Base-by-base conservation (phyloP, 2,329 filamentous ascomycete species). In the Aspergillus floridensis region DNA sequence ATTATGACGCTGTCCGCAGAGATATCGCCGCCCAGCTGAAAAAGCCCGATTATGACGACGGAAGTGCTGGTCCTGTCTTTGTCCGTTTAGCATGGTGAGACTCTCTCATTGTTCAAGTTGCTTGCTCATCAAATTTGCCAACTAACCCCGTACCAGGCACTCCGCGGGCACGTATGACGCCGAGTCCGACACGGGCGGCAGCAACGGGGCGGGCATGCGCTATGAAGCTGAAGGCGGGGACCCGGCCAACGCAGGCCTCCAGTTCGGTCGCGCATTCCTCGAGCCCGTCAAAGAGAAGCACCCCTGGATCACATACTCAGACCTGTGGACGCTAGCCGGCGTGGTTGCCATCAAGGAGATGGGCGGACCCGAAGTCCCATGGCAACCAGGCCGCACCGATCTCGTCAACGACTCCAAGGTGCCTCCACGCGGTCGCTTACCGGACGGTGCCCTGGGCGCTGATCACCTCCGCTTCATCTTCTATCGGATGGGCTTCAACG, bases 151-250 rank as follows among this genome's bases (percentile, higher is more conserved):
- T 53, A 12, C 52, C 57, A 84, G 83, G 84, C 86, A 88, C 74
- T 82, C 82, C n/a, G 75, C 85, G 1, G 86, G 86, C 29, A 88
- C 86, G 5, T 88, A 88, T 71, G 82, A 85, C 67, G 74, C 75
- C 31, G 77, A 79, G 57, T 83, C 83, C 57, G 82, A 86, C 67
- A 88, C 85, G 0, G 86, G 86, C 38, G 86, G 86, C 41, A 84
- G 81, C 26, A 88, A 88, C 69, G 86, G 86, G 60, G 86, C 86
- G 0, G 85, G 85, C 19, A 88, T 88, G 86, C 80, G 86, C 35
- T 88, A 87, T 69, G 85, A 87, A 74, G 75, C 79, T 24, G 86
- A 88, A 75, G 85, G 84, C 59, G 85, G 84, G 61, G 85, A 88
- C 68, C 85, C 85, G 4, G 84, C 86, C 58, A 88, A 88, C 72